These are phyloP conservation scores for Fusarium pseudocircinatum DNA, from an alignment of 2,329 filamentous ascomycete species.

Conservation along the genomic window DNA sequence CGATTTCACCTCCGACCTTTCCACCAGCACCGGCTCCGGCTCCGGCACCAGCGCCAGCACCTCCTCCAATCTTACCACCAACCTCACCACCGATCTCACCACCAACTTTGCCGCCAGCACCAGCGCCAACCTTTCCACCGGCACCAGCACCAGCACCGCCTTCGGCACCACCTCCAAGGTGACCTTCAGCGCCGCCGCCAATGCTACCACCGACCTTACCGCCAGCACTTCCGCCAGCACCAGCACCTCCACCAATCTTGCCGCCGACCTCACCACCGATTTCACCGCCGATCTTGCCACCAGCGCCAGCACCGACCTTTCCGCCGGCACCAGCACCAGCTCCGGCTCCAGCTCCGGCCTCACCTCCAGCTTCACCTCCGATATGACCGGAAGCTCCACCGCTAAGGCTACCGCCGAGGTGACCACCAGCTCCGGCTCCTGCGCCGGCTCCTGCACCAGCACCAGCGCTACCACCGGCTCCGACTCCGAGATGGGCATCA, in stretches of 20 bases:
- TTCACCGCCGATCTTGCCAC: background rate
- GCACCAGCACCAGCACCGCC: background rate
- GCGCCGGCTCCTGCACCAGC: background rate
- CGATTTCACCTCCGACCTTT: too few species aligned
- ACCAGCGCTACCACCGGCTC: background rate
- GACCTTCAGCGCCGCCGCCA: background rate
- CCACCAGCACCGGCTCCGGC: too few species aligned
- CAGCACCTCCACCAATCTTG: background rate
- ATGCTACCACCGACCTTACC: background rate
- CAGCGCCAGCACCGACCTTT: background rate
- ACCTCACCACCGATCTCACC: too few species aligned
- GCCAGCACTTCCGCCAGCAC: background rate
- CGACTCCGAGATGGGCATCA: constrained; percentile 5
- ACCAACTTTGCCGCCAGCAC: background rate
- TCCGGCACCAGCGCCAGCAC: too few species aligned
- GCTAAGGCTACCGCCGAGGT: background rate
- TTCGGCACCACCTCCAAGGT: constrained; percentile 4
- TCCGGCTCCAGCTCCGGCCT: background rate
- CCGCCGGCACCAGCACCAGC: background rate
- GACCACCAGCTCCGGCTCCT: background rate
- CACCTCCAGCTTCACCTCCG: background rate
- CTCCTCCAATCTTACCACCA: too few species aligned
- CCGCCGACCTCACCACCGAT: background rate
- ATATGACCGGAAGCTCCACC: background rate
- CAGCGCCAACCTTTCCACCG: too few species aligned